Evolutionary conservation across 2,329 filamentous ascomycete genomes (phyloP).

Genomic region (Didymella sp.): DNA sequence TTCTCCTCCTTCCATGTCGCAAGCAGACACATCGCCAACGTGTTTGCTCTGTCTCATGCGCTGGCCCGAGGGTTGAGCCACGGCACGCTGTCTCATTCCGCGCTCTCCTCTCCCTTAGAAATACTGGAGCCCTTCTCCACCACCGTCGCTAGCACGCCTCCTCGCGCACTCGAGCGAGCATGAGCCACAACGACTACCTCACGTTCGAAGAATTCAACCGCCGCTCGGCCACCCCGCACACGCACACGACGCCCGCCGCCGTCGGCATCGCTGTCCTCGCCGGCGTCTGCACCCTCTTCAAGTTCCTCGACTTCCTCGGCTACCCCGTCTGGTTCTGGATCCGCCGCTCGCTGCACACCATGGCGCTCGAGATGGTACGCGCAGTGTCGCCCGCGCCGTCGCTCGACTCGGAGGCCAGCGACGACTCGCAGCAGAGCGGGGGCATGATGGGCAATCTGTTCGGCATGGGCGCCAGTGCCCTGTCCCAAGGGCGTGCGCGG

Average conservation of each 20-base stretch:
- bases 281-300: slow-evolving; percentile 40
- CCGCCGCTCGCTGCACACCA: slow-evolving; percentile 55
- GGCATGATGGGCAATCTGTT: slow-evolving; percentile 44
- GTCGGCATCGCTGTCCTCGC: slow-evolving; percentile 30
- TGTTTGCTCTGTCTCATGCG: slow-evolving; percentile 44
- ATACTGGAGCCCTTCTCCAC: slow-evolving; percentile 17
- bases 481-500: slow-evolving; percentile 48
- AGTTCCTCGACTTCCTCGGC: slow-evolving; percentile 37
- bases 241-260: slow-evolving; percentile 23
- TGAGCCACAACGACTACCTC: slow-evolving; percentile 31
- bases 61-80: slow-evolving; percentile 45
- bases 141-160: neutral
- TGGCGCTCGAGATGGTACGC: slow-evolving; percentile 17
- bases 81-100: slow-evolving; percentile 16
- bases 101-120: slow-evolving; percentile 20
- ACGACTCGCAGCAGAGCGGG: slow-evolving; percentile 32
- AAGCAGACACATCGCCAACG: slow-evolving; percentile 32
- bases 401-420: slow-evolving; percentile 26
- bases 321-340: slow-evolving; percentile 56
- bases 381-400: slow-evolving; percentile 16
- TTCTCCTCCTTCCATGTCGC: slow-evolving; percentile 43
- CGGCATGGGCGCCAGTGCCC: slow-evolving; percentile 47
- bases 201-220: slow-evolving; percentile 29
- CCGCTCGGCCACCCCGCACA: slow-evolving; percentile 23
- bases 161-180: slow-evolving; percentile 5